Evolutionary conservation across 179 eudicot species (phyloP).

Genomic region (Carnegiea gigantea): DNA sequence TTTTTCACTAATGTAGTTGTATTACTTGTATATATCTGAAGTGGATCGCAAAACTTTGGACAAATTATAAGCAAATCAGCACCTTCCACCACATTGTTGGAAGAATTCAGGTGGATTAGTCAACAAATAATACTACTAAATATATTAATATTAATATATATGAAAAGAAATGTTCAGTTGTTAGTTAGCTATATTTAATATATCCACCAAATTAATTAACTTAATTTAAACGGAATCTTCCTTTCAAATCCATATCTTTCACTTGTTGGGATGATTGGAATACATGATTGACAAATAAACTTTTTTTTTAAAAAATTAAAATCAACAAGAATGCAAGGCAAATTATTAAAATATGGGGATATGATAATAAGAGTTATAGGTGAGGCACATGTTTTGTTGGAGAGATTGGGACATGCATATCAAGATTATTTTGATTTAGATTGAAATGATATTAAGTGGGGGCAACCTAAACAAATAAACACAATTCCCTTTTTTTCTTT

Average conservation of each 20-base stretch:
- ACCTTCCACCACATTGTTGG: slow-evolving; percentile 4
- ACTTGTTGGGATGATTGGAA: slow-evolving; percentile 19
- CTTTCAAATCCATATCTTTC: neutral
- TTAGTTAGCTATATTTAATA: neutral
- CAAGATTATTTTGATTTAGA: slow-evolving; percentile 19
- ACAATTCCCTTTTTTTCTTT: neutral
- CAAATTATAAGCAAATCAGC: neutral
- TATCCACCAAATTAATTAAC: neutral
- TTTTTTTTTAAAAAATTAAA: neutral
- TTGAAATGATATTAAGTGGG: slow-evolving; percentile 32
- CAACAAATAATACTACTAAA: neutral
- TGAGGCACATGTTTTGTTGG: slow-evolving; percentile 32
- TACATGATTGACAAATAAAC: too few species aligned
- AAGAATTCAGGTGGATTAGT: slow-evolving; percentile 1
- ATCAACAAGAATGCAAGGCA: neutral
- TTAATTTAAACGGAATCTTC: too few species aligned
- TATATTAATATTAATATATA: neutral
- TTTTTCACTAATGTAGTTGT: too few species aligned
- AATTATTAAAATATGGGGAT: slow-evolving; percentile 11
- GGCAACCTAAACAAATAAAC: slow-evolving; percentile 12
- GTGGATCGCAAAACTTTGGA: neutral
- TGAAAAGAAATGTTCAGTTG: neutral
- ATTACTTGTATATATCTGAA: neutral
- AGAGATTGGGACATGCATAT: slow-evolving; percentile 2
- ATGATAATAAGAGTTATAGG: slow-evolving; percentile 30